Base-by-base conservation (phyloP, 495 filamentous ascomycete genomes). In the Terfezia claveryi region DNA sequence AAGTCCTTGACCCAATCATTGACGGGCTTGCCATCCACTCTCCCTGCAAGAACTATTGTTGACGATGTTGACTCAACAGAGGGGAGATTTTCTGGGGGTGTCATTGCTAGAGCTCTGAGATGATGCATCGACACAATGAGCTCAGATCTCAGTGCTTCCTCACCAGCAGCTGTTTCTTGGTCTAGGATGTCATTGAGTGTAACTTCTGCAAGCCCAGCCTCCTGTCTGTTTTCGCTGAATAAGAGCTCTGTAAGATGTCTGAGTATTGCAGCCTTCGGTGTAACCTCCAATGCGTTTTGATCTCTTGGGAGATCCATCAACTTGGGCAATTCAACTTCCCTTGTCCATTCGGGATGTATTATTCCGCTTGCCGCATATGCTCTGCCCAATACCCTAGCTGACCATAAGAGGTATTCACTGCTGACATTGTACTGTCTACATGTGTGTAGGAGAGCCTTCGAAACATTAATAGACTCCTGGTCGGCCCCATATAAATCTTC, bases 321-420 rank as follows among this genome's bases (percentile, higher is more conserved):
- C 50, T 73, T 64, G 23, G 71, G 65, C 9, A 81, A 66, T 12
- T 67, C 70, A 27, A 74, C 77, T 56, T 84, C 80, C 11, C 71
- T 72, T 0, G 78, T 64, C 55, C 83, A 69, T 41, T 75, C 72
- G 52, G 65, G 64, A 36, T 76, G 74, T 20, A 84, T 73, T 56
- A 76, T 69, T 16, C 85, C 85, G 51, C 79, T 83, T 4, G 82
- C 74, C 49, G 82, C 80, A 68, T 87, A 96, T 0, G 85, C 80
- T 60, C 85, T 76, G 17, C 91, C 91, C 23, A 98, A 72, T 14
- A 87, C 81, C 54, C 79, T 76, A 8, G 81, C 87, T 41, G 82
- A 83, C 91, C 91, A 98, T 4, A 84, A 68, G 11, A 83, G 68
- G 64, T 91, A 96, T 20, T 78, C 74, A 32, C 72, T 69, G 49